Conservation (phyloP, 805 yeast species). For the Saturnispora dispora region DNA sequence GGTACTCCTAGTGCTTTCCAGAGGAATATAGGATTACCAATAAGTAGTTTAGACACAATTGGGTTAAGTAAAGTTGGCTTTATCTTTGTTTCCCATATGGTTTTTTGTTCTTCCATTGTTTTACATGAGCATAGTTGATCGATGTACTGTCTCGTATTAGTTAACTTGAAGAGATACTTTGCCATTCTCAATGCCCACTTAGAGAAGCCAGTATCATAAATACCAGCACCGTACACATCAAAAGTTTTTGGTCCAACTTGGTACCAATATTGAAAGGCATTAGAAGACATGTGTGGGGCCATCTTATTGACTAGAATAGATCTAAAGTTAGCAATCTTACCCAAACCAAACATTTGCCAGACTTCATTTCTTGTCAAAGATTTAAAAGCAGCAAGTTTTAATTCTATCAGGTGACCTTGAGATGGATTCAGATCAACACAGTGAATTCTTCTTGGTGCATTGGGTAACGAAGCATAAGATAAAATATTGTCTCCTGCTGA, state of each 20-base stretch:
- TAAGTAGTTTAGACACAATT: conserved; percentile 51
- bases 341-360: conserved; percentile 74
- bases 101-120: conserved; percentile 52
- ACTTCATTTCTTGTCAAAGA: conserved; percentile 46
- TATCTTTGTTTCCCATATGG: conserved; percentile 53
- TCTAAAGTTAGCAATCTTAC: conserved; percentile 46
- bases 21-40: conserved; percentile 77
- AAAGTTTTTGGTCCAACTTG: conserved; percentile 54
- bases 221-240: conserved; percentile 44
- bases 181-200: conserved; percentile 78
- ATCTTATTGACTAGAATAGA: conserved; percentile 46
- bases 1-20: conserved; percentile 93
- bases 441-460: conserved; percentile 69
- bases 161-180: conserved; percentile 44
- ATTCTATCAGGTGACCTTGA: conserved; percentile 72
- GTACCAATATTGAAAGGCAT: conserved; percentile 77
- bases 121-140: conserved; percentile 47
- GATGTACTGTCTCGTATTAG: conserved; percentile 45
- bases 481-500: conserved; percentile 81
- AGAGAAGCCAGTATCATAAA: conserved; percentile 76
- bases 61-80: conserved; percentile 68
- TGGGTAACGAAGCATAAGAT: conserved; percentile 61
- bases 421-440: conserved; percentile 81
- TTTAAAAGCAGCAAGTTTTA: conserved; percentile 65
- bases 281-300: conserved; percentile 65